These are phyloP conservation scores for Xerophyta viscosa DNA, from an alignment of 106 monocot species.

Conservation along the genomic window DNA sequence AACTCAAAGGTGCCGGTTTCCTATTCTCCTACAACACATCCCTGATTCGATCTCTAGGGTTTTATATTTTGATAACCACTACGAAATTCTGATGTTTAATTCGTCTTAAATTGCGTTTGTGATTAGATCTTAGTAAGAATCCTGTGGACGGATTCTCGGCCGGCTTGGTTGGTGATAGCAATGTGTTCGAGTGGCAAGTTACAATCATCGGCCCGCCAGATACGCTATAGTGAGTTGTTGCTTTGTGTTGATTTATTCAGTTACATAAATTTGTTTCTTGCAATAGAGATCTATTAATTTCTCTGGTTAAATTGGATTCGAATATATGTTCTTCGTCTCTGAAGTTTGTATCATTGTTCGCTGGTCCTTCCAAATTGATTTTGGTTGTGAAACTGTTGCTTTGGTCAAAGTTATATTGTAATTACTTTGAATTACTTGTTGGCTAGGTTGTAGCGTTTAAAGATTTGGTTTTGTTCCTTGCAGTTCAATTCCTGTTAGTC, in stretches of 20 bases:
- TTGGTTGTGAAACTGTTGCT: no score
- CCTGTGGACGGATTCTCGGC: slow-evolving; percentile 84
- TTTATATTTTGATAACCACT: not conserved
- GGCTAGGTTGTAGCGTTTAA: no score
- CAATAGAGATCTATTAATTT: not conserved
- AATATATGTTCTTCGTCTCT: no score
- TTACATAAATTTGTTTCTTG: not conserved
- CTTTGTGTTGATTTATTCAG: not conserved
- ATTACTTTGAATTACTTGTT: no score
- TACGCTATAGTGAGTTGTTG: slow-evolving; percentile 48
- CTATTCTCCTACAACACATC: not conserved
- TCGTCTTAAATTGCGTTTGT: not conserved
- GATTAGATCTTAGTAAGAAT: slow-evolving; percentile 56
- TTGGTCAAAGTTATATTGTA: no score
- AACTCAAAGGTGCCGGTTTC: slow-evolving; percentile 56
- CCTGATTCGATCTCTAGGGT: not conserved
- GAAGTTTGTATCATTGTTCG: no score
- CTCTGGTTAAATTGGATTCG: not conserved
- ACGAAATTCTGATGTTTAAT: not conserved
- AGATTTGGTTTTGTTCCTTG: no score
- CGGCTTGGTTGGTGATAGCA: slow-evolving; percentile 60
- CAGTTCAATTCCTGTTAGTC: no score
- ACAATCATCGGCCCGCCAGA: slow-evolving; percentile 75
- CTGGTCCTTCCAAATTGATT: no score
- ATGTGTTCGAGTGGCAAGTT: slow-evolving; percentile 72